A percentile compares a stretch with the other conserved stretches of the same genome.
phyloP scores from a whole-genome alignment of 495 filamentous ascomycete genomes.

The Patellaria atrata region DNA sequence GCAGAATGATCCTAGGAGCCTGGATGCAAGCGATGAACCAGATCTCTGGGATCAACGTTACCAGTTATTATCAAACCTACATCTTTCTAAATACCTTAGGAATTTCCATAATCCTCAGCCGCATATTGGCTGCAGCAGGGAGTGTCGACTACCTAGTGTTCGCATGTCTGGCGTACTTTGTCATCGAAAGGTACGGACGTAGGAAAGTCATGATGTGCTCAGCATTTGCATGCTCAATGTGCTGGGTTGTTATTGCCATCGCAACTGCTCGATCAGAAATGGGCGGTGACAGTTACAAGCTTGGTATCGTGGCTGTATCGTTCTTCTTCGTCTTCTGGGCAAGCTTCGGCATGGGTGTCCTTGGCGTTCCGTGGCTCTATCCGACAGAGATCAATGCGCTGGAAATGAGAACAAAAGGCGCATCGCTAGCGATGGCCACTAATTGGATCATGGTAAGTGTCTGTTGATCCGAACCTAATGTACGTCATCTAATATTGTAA shows the following conservation, averaged over 20 bases:
- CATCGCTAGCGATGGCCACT: slow-evolving; percentile 12
- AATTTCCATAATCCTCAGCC: slow-evolving; percentile 16
- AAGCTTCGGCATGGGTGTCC: slow-evolving; percentile 24
- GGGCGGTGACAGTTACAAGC: slow-evolving; percentile 20
- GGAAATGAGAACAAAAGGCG: slow-evolving; percentile 24
- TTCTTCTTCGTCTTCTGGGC: slow-evolving; percentile 22
- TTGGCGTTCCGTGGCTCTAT: slow-evolving; percentile 25
- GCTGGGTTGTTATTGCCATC: slow-evolving; percentile 25
- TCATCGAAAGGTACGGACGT: slow-evolving; percentile 21
- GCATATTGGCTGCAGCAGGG: slow-evolving; percentile 21
- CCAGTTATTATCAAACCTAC: slow-evolving; percentile 20
- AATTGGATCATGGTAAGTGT: slow-evolving; percentile 6
- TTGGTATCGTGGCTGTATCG: slow-evolving; percentile 22
- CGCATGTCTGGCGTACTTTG: slow-evolving; percentile 22
- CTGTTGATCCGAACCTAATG: neutral
- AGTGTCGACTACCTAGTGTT: slow-evolving; percentile 25
- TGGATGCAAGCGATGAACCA: slow-evolving; percentile 26
- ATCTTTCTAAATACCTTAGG: slow-evolving; percentile 23
- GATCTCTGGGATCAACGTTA: slow-evolving; percentile 15
- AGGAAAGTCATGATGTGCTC: slow-evolving; percentile 24
- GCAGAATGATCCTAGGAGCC: slow-evolving; percentile 23
- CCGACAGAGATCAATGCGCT: slow-evolving; percentile 24
- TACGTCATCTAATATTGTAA: too few relatives aligned
- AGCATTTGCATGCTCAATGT: slow-evolving; percentile 21
- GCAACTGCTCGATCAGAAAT: slow-evolving; percentile 16